Evolutionary conservation across 139 green algal species (phyloP), one percentile per base, ranked within the genome.

Genomic region (Coelastrella sp.): DNA sequence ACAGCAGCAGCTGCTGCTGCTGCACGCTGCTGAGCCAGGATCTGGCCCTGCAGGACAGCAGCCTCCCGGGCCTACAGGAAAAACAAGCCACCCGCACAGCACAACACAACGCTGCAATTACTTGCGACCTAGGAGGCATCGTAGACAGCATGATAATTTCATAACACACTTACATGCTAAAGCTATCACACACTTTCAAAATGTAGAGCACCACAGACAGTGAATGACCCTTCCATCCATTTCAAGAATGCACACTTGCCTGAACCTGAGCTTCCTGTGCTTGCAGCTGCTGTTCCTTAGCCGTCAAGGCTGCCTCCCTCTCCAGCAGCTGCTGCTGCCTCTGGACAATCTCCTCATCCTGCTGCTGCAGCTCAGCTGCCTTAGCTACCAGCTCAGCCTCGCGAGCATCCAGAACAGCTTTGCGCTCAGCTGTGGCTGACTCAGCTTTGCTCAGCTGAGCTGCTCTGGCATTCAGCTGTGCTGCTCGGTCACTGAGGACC

Each of bases 31-130:
- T 87, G 82, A 35, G 82, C 82, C 63, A 87, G 82, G 14, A 65
- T 79, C 82, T 87, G 82, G 5, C 65, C 82, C n/a, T 79, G 82
- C 25, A 87, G 82, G 61, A 87, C 82, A 65, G 82, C 82, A 14
- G 17, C 65, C 27, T 87, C 82, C 9, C 82, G 63, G 7, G 27
- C 63, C 82, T 85, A n/a, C 49, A 85, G 19, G 57, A 56, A 27
- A 49, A 20, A 19, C 66, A 75, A 75, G 66, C 4, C 66, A 75
- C 66, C 17, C 66, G 66, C 35, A 49, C 35, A 49, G 66, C 35
- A 49, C 35, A 49, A 49, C 35, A 49, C 35, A 49, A 49, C 35
- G 6, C 20, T 59, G 20, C 24, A 19, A 20, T 59, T 65, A 65
- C 27, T 68, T 11, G 78, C 78, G 61, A 49, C 35, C 35, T 49